These are phyloP conservation scores for Boletellus dicymbophilus DNA, from an alignment of 1,284 basidiomycete genomes.

Conservation along the genomic window DNA sequence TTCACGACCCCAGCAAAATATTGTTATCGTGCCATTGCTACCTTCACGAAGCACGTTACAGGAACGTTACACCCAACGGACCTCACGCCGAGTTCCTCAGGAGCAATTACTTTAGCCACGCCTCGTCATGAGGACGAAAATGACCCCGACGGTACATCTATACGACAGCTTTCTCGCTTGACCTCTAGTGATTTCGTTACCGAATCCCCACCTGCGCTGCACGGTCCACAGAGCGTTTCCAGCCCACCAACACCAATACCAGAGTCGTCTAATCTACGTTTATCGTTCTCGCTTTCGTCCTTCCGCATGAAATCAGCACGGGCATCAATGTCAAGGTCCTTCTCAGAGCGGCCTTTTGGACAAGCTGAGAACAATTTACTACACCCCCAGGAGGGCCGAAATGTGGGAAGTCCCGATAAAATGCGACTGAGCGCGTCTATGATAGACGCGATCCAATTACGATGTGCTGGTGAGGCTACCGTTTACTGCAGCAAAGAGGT, in stretches of 20 bases:
- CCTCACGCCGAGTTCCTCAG: slow-evolving; percentile 16
- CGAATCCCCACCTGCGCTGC: neutral
- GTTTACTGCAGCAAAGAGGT: slow-evolving; percentile 30
- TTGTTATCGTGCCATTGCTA: slow-evolving; percentile 73
- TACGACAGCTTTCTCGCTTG: slow-evolving; percentile 1
- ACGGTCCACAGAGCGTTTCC: neutral
- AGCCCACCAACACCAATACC: neutral
- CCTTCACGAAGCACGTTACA: slow-evolving; percentile 65
- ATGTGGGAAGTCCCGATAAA: slow-evolving; percentile 53
- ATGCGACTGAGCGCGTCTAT: slow-evolving; percentile 26
- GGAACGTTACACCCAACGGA: slow-evolving; percentile 36
- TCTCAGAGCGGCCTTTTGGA: slow-evolving; percentile 15
- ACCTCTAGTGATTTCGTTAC: slow-evolving; percentile 9
- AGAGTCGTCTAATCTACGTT: neutral
- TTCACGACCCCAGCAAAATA: slow-evolving; percentile 84
- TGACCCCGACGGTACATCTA: neutral
- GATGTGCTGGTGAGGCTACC: slow-evolving; percentile 64
- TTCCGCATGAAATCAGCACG: slow-evolving; percentile 17
- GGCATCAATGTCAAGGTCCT: slow-evolving; percentile 13
- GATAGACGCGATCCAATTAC: slow-evolving; percentile 24
- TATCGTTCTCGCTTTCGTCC: slow-evolving; percentile 18
- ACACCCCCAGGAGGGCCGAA: slow-evolving; percentile 30
- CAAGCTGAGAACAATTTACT: slow-evolving; percentile 2
- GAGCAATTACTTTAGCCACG: neutral
- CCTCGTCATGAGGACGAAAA: slow-evolving; percentile 2